Conservation (phyloP, 1,284 basidiomycete genomes). For the Exobasidium cylindrosporum region DNA sequence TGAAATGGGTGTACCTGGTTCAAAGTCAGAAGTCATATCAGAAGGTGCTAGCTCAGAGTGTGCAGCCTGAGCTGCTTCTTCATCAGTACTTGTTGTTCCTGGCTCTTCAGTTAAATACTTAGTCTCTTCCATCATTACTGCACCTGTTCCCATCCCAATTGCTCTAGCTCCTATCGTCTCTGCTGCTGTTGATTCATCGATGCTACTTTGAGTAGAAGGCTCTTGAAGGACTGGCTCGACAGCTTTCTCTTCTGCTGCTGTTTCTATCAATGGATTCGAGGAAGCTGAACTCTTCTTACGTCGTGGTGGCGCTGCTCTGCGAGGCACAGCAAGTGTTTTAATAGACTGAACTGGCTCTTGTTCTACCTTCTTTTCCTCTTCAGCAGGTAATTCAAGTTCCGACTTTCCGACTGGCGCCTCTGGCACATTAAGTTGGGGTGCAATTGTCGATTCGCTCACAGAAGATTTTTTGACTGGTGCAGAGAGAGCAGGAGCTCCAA, state of each 20-base stretch:
- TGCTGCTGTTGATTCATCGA: neutral
- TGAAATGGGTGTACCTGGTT: constrained; percentile 13
- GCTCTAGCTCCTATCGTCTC: neutral
- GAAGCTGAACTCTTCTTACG: constrained; percentile 23
- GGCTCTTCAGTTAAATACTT: constrained; percentile 9
- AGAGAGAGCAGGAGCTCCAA: constrained; percentile 14
- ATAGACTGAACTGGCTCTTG: constrained; percentile 22
- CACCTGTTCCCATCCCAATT: neutral
- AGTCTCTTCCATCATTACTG: neutral
- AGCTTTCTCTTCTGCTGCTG: neutral
- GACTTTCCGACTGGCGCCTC: neutral
- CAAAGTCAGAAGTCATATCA: neutral
- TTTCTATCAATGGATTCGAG: neutral
- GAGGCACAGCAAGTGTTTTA: constrained; percentile 39
- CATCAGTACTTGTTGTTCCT: neutral
- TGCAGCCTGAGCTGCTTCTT: neutral
- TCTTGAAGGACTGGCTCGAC: neutral
- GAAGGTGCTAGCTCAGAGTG: constrained; percentile 2
- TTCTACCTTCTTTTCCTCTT: constrained; percentile 15
- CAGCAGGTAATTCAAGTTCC: neutral
- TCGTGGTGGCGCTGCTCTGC: constrained; percentile 39
- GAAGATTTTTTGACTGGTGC: neutral
- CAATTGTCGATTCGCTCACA: neutral
- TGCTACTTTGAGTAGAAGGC: neutral
- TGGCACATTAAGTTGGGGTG: neutral